These are phyloP conservation scores for Plasmodiophora brassicae DNA, from an alignment of 208 protist genomes.

Conservation along the genomic window DNA sequence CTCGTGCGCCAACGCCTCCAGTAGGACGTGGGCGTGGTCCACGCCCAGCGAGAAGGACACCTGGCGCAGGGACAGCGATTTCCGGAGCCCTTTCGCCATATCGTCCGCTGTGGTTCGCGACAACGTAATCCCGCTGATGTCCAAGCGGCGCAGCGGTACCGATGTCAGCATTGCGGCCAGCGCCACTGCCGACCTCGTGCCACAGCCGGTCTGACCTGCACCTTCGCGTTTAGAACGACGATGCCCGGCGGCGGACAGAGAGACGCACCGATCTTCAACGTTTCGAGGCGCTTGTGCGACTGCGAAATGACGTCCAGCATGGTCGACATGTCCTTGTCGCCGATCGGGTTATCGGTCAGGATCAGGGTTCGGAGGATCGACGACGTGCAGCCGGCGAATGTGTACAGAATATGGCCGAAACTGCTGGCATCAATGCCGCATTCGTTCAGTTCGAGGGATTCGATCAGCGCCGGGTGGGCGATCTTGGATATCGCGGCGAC, in stretches of 20 bases:
- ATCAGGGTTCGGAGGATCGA: background rate
- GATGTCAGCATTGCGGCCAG: background rate
- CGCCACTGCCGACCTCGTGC: background rate
- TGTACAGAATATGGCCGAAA: slow-evolving; percentile 19
- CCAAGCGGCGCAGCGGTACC: background rate
- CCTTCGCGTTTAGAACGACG: background rate
- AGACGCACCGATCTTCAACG: slow-evolving; percentile 5
- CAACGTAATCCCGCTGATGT: background rate
- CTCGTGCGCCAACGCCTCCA: background rate
- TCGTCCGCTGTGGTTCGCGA: background rate
- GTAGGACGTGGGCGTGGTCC: background rate
- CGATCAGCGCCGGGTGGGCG: background rate
- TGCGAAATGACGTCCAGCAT: background rate
- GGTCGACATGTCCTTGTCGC: background rate
- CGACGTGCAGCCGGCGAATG: background rate
- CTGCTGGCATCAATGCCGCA: background rate
- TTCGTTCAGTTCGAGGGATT: background rate
- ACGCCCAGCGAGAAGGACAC: background rate
- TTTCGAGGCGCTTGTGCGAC: background rate
- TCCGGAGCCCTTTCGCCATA: background rate
- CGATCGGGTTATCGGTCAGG: slow-evolving; percentile 5
- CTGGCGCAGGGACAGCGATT: background rate
- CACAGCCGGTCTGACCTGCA: background rate
- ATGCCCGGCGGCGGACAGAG: background rate
- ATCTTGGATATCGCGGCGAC: background rate